These are phyloP conservation scores for Colletotrichum sojae DNA, from an alignment of 2,329 filamentous ascomycete species.

Conservation along the genomic window DNA sequence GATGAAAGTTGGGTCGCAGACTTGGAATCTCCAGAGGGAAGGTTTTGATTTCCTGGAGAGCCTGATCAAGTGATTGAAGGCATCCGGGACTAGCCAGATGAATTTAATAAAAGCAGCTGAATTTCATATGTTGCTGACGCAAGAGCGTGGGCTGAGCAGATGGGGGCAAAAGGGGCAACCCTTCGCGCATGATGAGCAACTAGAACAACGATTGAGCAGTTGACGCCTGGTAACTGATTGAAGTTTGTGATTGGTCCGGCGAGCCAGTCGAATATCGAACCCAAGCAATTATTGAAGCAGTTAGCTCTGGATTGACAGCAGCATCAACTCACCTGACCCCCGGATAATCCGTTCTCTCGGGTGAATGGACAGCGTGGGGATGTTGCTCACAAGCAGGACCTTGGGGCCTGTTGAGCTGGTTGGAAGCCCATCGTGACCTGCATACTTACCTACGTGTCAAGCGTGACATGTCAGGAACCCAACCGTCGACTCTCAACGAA, in stretches of 20 bases:
- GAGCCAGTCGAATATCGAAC: neutral
- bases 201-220: neutral
- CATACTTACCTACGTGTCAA: slow-evolving; percentile 9
- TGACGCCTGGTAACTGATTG: neutral
- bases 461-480: slow-evolving; percentile 9
- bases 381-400: neutral
- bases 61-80: slow-evolving; percentile 30
- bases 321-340: no score
- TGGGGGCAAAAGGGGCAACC: neutral
- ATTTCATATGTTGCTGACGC: no score
- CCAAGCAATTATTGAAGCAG: no score
- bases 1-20: slow-evolving; percentile 55
- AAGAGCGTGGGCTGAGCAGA: neutral
- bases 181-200: neutral
- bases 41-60: slow-evolving; percentile 59
- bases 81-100: no score
- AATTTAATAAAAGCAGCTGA: no score
- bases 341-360: slow-evolving; percentile 19
- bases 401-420: neutral
- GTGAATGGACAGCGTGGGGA: slow-evolving; percentile 12
- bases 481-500: slow-evolving; percentile 1
- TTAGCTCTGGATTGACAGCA: no score
- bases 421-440: slow-evolving; percentile 10
- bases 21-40: slow-evolving; percentile 52
- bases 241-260: neutral